Conservation (phyloP, 495 filamentous ascomycete species). For the Aspergillus mulundensis region DNA sequence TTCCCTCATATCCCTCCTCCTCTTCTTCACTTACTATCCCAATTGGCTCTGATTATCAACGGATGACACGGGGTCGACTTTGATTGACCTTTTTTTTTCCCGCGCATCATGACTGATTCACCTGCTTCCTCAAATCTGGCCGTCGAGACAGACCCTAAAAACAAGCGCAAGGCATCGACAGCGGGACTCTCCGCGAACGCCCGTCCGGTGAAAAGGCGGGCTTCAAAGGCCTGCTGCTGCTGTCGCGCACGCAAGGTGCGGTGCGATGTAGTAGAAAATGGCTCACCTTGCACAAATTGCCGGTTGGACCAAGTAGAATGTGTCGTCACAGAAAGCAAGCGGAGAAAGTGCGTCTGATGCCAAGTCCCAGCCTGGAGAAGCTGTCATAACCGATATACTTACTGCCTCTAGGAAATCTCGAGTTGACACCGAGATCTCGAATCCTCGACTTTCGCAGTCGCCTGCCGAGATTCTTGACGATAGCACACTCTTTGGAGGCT, state of each 20-base stretch:
- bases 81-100: background rate
- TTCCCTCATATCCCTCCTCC: background rate
- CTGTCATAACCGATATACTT: no score
- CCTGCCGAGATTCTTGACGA: constrained; percentile 38
- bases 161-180: constrained; percentile 42
- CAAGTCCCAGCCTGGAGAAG: no score
- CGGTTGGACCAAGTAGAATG: constrained; percentile 84
- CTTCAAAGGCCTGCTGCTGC: constrained; percentile 81
- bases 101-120: constrained; percentile 26
- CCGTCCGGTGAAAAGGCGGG: constrained; percentile 72
- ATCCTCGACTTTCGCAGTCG: constrained; percentile 31
- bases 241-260: constrained; percentile 88
- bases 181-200: constrained; percentile 37
- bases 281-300: constrained; percentile 86
- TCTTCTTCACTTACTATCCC: constrained; percentile 9
- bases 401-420: constrained; percentile 51
- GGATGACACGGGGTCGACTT: constrained; percentile 11
- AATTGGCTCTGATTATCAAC: constrained; percentile 8
- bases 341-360: constrained; percentile 58
- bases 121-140: constrained; percentile 23
- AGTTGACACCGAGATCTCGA: constrained; percentile 32
- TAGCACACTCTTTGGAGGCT: constrained; percentile 23
- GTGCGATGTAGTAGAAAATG: constrained; percentile 87
- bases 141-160: constrained; percentile 32
- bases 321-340: constrained; percentile 83